Evolutionary conservation across 306 rosid species (phyloP).

Genomic region (Oemleria cerasiformis): DNA sequence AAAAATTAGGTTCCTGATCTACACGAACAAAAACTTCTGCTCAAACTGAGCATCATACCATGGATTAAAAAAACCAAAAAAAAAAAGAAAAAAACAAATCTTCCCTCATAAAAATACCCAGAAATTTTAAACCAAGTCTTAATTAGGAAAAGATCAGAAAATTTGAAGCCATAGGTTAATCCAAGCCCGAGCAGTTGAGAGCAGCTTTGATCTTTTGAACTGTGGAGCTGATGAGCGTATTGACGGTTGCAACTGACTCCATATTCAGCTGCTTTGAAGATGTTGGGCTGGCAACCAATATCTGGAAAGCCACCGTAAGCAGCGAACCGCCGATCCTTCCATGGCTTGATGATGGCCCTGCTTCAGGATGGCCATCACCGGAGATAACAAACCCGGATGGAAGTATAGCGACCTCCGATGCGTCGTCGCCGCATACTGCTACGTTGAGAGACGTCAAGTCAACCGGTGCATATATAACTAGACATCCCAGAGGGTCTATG

Average conservation of each 20-base stretch:
- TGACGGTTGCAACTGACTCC: constrained; percentile 36
- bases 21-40: too few species aligned
- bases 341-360: background rate
- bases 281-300: constrained; percentile 22
- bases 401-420: constrained; percentile 44
- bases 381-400: constrained; percentile 66
- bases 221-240: constrained; percentile 34
- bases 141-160: too few species aligned
- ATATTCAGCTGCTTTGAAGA: constrained; percentile 20
- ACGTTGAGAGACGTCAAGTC: constrained; percentile 27
- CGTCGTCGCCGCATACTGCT: constrained; percentile 36
- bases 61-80: too few species aligned
- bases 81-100: too few species aligned
- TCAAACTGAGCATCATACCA: too few species aligned
- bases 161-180: too few species aligned
- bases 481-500: constrained; percentile 38
- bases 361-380: constrained; percentile 29
- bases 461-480: constrained; percentile 50
- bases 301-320: constrained; percentile 52
- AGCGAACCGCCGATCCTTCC: constrained; percentile 39
- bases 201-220: constrained; percentile 47
- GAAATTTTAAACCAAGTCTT: too few species aligned
- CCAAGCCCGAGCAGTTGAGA: constrained; percentile 30
- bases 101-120: too few species aligned
- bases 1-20: too few species aligned